These are phyloP conservation scores for Umbelopsis isabellina DNA, from an alignment of 192 early-diverging fungal genomes.

Conservation along the genomic window DNA sequence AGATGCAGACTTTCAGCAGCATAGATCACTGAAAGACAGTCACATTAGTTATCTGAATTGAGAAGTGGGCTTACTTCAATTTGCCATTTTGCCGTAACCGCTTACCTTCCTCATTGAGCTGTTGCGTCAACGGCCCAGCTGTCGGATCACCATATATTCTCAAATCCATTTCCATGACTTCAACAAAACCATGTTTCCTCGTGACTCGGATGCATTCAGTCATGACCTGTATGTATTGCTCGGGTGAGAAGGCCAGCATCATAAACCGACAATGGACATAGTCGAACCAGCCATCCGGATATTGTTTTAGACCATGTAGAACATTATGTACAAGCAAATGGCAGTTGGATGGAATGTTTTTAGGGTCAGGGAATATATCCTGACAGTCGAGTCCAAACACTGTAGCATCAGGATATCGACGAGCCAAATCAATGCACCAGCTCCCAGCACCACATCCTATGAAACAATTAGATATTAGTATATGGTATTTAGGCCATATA, in stretches of 20 bases:
- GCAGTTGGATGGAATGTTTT: slow-evolving; percentile 34
- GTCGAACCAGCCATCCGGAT: slow-evolving; percentile 37
- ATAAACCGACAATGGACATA: slow-evolving; percentile 40
- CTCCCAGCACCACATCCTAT: slow-evolving; percentile 38
- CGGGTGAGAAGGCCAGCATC: slow-evolving; percentile 31
- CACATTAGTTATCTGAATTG: not conserved
- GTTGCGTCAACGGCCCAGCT: slow-evolving; percentile 28
- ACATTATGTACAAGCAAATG: slow-evolving; percentile 31
- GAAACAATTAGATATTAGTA: not conserved
- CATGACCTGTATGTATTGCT: slow-evolving; percentile 35
- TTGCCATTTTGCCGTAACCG: too few relatives aligned
- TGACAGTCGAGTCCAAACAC: slow-evolving; percentile 36
- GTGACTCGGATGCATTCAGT: slow-evolving; percentile 34
- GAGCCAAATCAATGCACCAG: slow-evolving; percentile 41
- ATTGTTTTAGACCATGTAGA: slow-evolving; percentile 27
- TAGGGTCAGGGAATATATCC: slow-evolving; percentile 31
- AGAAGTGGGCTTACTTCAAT: too few relatives aligned
- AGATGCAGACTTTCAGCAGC: slow-evolving; percentile 22
- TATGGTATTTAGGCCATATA: not conserved
- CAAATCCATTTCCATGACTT: slow-evolving; percentile 40
- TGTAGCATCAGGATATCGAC: slow-evolving; percentile 29
- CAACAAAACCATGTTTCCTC: slow-evolving; percentile 37
- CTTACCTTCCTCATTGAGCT: slow-evolving; percentile 35
- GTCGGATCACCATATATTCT: slow-evolving; percentile 24
- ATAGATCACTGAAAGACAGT: slow-evolving; percentile 20